Conservation (phyloP, 441 rosid genomes). For the Populus trichocarpa region DNA sequence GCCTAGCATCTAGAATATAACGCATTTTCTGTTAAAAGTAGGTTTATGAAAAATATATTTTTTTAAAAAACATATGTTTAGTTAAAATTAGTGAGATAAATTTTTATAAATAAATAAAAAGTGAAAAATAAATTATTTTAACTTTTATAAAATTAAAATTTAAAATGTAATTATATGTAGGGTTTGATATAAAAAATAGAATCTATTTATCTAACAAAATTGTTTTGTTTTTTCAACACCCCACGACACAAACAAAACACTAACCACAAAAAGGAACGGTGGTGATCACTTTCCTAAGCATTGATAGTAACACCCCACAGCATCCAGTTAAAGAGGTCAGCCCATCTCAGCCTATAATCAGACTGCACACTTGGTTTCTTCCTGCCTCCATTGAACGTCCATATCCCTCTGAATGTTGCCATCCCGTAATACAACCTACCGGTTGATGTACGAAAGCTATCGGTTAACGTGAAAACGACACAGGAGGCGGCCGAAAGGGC, state of each 20-base stretch:
- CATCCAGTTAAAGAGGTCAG: constrained; percentile 35
- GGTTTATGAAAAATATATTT: too few relatives aligned
- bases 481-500: constrained; percentile 34
- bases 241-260: constrained; percentile 31
- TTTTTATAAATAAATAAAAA: too few relatives aligned
- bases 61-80: too few relatives aligned
- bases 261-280: constrained; percentile 32
- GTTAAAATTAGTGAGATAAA: too few relatives aligned
- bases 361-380: constrained; percentile 33
- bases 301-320: constrained; percentile 36
- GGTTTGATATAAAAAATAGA: too few relatives aligned
- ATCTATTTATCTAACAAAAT: too few relatives aligned
- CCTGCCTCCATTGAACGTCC: constrained; percentile 43
- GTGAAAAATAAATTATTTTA: too few relatives aligned
- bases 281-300: constrained; percentile 38
- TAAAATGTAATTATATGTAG: too few relatives aligned
- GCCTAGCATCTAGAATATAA: constrained; percentile 25
- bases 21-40: background rate
- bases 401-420: constrained; percentile 41
- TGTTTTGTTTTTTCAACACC: background rate
- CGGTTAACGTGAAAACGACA: constrained; percentile 37
- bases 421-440: constrained; percentile 42
- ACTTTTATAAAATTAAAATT: too few relatives aligned
- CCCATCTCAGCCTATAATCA: constrained; percentile 39
- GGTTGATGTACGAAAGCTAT: constrained; percentile 39